phyloP scores from a whole-genome alignment of 2,329 filamentous ascomycete species.

The Cylindrodendrum hubeiense region DNA sequence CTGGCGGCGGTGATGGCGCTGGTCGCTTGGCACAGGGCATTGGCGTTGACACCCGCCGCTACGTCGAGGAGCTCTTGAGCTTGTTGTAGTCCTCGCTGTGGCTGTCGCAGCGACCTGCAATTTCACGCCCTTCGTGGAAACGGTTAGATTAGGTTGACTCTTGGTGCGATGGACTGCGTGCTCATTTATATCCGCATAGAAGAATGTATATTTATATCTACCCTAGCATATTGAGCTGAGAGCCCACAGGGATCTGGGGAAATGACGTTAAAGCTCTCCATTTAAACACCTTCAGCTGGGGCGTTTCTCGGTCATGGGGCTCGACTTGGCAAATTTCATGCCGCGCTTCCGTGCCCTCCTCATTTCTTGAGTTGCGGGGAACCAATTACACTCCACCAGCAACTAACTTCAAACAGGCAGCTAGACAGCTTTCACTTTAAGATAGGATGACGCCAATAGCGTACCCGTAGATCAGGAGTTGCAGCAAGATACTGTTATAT shows the following conservation, averaged over 20 bases:
- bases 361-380: neutral
- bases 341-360: neutral
- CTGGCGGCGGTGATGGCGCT: slow-evolving; percentile 64
- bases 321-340: neutral
- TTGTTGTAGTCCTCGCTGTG: slow-evolving; percentile 51
- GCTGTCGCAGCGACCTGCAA: neutral
- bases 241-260: neutral
- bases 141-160: neutral
- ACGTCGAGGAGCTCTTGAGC: slow-evolving; percentile 79
- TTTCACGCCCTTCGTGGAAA: neutral
- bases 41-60: slow-evolving; percentile 80
- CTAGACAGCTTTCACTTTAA: neutral
- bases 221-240: neutral
- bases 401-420: neutral
- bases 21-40: slow-evolving; percentile 77
- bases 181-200: neutral
- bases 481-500: neutral
- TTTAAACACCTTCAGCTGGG: neutral
- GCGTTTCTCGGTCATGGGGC: neutral
- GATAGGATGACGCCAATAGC: too few species aligned
- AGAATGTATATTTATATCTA: neutral
- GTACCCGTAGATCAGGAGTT: too few species aligned
- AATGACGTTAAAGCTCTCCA: neutral
- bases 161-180: neutral
- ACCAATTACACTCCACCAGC: neutral